These are phyloP conservation scores for Globisporangium viniferum DNA, from an alignment of 352 stramenopile species.

Conservation along the genomic window DNA sequence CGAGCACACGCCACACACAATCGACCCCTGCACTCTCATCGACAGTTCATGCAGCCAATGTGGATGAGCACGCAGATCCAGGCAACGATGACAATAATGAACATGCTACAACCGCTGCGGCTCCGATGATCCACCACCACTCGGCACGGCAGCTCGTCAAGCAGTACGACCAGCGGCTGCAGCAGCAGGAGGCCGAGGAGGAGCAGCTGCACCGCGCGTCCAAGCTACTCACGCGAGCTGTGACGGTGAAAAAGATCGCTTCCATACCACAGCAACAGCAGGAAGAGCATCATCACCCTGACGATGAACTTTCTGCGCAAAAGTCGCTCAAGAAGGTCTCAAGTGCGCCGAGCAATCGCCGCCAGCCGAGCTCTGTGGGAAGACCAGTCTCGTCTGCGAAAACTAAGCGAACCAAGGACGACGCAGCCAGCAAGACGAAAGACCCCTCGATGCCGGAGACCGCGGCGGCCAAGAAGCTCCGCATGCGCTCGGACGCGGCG, in stretches of 20 bases:
- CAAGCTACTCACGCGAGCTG: conserved; percentile 13
- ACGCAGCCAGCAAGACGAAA: not conserved
- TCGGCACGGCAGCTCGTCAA: conserved; percentile 42
- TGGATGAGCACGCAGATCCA: not conserved
- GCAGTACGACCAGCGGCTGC: conserved; percentile 43
- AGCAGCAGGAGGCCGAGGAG: conserved; percentile 27
- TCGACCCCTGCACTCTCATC: conserved; percentile 1
- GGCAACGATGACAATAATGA: not conserved
- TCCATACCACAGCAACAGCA: not conserved
- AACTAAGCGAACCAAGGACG: not conserved
- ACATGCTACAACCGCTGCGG: not conserved
- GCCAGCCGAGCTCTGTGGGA: not conserved
- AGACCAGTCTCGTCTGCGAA: conserved; percentile 11
- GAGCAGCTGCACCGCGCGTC: conserved; percentile 27
- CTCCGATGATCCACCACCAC: conserved; percentile 1
- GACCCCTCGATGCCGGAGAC: not conserved
- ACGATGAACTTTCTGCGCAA: not conserved
- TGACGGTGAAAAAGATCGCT: not conserved
- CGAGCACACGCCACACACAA: not conserved
- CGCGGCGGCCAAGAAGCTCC: conserved; percentile 46
- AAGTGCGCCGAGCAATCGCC: conserved; percentile 10
- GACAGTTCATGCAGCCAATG: not conserved
- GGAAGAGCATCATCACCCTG: not conserved
- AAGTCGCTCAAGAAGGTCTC: conserved; percentile 13
- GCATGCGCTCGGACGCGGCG: conserved; percentile 54